Percentiles rank a stretch among this genome's conserved stretches.
Evolutionary conservation across 2,329 filamentous ascomycete species (phyloP).

Genomic region (Fusarium camptoceras): DNA sequence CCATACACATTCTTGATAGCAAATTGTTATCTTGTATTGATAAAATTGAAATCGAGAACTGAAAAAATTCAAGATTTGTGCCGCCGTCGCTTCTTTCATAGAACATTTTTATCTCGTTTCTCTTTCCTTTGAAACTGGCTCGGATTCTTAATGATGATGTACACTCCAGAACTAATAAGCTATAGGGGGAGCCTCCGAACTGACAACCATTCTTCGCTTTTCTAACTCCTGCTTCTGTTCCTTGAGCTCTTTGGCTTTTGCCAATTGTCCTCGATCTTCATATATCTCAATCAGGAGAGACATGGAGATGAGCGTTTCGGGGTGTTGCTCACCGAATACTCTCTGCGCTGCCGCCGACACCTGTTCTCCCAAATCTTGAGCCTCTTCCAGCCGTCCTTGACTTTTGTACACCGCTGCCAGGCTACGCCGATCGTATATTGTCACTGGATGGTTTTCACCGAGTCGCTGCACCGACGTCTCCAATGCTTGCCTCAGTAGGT

Average conservation of each 20-base stretch:
- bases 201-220: too few species aligned
- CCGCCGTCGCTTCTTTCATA: too few species aligned
- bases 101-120: too few species aligned
- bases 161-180: too few species aligned
- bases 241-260: neutral
- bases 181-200: too few species aligned
- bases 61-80: too few species aligned
- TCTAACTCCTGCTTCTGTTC: neutral
- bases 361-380: accelerated
- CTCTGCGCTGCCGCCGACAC: accelerated
- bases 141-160: too few species aligned
- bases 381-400: accelerated
- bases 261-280: accelerated
- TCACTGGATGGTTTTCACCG: accelerated
- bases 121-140: too few species aligned
- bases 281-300: accelerated
- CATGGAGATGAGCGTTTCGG: accelerated
- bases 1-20: neutral
- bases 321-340: accelerated
- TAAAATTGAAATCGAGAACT: accelerated
- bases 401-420: accelerated
- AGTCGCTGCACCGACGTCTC: accelerated
- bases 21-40: neutral
- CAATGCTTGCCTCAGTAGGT: accelerated
- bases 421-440: accelerated